phyloP scores from a whole-genome alignment of 306 rosid genomes.

The Medicago lupulina region DNA sequence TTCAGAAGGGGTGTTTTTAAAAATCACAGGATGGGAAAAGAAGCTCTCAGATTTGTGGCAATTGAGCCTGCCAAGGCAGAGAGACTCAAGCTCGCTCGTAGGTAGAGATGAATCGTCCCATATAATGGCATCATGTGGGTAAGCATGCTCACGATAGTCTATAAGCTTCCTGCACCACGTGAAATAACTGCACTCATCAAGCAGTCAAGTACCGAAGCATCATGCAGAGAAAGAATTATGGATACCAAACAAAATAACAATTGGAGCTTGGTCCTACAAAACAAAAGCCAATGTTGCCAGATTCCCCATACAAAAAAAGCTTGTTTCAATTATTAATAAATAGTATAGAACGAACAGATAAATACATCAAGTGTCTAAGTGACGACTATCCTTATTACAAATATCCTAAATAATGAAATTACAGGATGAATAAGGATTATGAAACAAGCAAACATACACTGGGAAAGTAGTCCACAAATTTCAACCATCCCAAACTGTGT shows the following conservation, averaged over 20 bases:
- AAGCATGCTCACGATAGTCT: not conserved
- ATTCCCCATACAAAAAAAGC: not conserved
- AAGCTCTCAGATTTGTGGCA: no score
- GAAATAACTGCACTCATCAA: not conserved
- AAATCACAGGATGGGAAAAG: no score
- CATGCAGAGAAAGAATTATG: not conserved
- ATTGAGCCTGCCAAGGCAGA: no score
- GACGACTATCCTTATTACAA: slow-evolving; percentile 41
- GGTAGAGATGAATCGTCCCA: no score
- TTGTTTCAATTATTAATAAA: slow-evolving; percentile 45
- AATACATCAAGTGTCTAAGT: slow-evolving; percentile 45
- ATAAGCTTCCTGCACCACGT: not conserved
- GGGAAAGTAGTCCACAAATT: slow-evolving; percentile 43
- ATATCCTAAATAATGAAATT: slow-evolving; percentile 44
- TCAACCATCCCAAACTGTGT: slow-evolving; percentile 50
- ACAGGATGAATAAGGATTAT: slow-evolving; percentile 45
- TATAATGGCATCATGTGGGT: not conserved
- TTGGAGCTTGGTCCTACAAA: slow-evolving; percentile 21
- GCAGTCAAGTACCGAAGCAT: not conserved
- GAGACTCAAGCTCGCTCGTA: no score
- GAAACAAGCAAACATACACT: slow-evolving; percentile 47
- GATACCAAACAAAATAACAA: not conserved
- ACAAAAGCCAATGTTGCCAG: not conserved
- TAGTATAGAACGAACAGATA: slow-evolving; percentile 32
- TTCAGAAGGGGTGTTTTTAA: no score